Percentiles rank a stretch among this genome's conserved stretches.
phyloP scores from a whole-genome alignment of 2,329 filamentous ascomycete species.

The Arthrobotrys entomopaga region DNA sequence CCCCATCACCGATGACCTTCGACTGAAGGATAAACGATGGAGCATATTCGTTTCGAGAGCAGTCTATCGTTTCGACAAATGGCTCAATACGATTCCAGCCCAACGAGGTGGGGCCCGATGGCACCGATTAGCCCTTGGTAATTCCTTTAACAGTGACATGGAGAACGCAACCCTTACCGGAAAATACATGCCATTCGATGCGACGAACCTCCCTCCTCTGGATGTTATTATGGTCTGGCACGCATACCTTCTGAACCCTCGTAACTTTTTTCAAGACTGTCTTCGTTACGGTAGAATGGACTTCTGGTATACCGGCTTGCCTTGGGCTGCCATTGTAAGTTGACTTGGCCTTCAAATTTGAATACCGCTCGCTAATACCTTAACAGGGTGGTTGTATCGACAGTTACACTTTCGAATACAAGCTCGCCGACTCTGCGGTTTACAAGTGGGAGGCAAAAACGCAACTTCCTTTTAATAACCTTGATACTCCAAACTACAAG shows the following conservation, averaged over 20 bases:
- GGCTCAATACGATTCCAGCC: conserved; percentile 36
- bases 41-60: conserved; percentile 49
- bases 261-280: conserved; percentile 78
- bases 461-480: conserved; percentile 30
- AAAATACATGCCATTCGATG: conserved; percentile 33
- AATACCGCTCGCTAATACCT: conserved; percentile 68
- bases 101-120: conserved; percentile 23
- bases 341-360: conserved; percentile 20
- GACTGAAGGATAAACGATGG: conserved; percentile 54
- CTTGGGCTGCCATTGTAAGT: conserved; percentile 68
- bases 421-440: conserved; percentile 47
- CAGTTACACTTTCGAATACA: conserved; percentile 55
- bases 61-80: conserved; percentile 49
- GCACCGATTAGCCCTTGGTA: conserved; percentile 24
- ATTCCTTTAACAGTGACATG: conserved; percentile 39
- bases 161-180: conserved; percentile 26
- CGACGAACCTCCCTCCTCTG: conserved; percentile 57
- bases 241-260: conserved; percentile 79
- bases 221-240: conserved; percentile 85
- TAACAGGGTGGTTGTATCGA: conserved; percentile 51
- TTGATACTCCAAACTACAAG: conserved; percentile 41
- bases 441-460: conserved; percentile 52
- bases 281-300: conserved; percentile 69
- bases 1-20: conserved; percentile 36
- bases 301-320: conserved; percentile 73